These are phyloP conservation scores for Annona squamosa DNA, from an alignment of 164 flowering plant genomes.

Conservation along the genomic window DNA sequence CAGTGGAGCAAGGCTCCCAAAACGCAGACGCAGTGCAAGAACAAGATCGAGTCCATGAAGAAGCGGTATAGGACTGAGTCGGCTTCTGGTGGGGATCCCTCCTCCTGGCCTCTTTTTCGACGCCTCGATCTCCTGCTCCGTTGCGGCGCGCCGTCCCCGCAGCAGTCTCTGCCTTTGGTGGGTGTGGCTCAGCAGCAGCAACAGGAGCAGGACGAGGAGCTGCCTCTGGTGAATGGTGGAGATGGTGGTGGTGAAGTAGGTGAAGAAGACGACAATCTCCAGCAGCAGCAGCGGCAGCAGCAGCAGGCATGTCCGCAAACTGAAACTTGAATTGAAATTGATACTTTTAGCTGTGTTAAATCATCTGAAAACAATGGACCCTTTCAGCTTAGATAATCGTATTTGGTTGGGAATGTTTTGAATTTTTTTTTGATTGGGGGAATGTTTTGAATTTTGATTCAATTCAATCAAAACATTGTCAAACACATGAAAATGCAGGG, in stretches of 20 bases:
- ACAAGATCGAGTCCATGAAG: conserved; percentile 98
- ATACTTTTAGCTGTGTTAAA: too few species aligned
- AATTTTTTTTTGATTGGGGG: too few species aligned
- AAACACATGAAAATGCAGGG: too few species aligned
- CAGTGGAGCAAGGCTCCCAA: conserved; percentile 54
- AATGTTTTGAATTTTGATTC: too few species aligned
- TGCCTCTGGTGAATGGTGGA: background rate
- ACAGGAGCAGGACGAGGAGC: background rate
- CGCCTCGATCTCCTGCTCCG: conserved; percentile 70
- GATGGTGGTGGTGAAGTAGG: conserved; percentile 1
- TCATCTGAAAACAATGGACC: too few species aligned
- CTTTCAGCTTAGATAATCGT: too few species aligned
- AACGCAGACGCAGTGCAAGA: conserved; percentile 95
- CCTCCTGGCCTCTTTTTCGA: conserved; percentile 77
- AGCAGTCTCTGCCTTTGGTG: background rate
- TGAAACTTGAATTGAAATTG: too few species aligned
- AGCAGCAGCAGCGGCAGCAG: too few species aligned
- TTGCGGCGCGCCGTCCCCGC: conserved; percentile 28
- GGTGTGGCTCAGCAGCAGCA: background rate
- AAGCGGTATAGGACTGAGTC: conserved; percentile 83
- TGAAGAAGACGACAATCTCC: background rate
- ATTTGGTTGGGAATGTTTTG: too few species aligned
- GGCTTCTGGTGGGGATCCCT: conserved; percentile 34
- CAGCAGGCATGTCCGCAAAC: too few species aligned
- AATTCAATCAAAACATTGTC: too few species aligned